These are phyloP conservation scores for Prunus fruticosa DNA, from an alignment of 306 rosid species.

Conservation along the genomic window DNA sequence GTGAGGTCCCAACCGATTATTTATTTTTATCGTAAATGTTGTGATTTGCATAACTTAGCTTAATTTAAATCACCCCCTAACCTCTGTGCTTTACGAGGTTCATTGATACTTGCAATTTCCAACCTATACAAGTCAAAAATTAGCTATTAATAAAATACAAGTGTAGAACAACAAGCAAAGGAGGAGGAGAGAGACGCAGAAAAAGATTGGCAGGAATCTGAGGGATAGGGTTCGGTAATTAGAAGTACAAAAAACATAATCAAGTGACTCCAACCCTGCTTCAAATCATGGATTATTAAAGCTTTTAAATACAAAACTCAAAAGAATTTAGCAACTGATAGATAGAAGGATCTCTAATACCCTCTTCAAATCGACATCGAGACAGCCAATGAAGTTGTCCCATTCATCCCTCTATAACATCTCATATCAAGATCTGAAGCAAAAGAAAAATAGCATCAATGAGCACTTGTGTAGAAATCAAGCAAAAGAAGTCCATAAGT, in stretches of 20 bases:
- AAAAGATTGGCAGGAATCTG: background rate
- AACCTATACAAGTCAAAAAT: background rate
- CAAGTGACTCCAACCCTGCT: background rate
- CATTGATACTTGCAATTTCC: background rate
- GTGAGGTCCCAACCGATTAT: background rate
- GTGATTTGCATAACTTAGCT: background rate
- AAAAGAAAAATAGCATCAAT: conserved; percentile 16
- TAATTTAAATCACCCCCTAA: background rate
- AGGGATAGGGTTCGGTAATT: background rate
- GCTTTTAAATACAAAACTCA: background rate
- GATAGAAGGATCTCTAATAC: conserved; percentile 15
- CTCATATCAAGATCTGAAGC: conserved; percentile 33
- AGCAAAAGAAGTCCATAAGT: background rate
- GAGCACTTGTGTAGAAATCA: conserved; percentile 10
- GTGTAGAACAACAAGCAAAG: background rate
- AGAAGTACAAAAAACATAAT: background rate
- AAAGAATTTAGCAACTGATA: background rate
- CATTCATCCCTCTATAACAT: conserved; percentile 19
- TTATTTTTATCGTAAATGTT: background rate
- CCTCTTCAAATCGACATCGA: conserved; percentile 27
- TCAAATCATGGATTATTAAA: background rate
- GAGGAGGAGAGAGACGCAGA: background rate
- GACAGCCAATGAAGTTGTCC: conserved; percentile 26
- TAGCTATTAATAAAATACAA: background rate
- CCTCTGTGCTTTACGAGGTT: conserved; percentile 1